Percentiles rank a stretch among this genome's conserved stretches.
phyloP scores from a whole-genome alignment of 2,329 filamentous ascomycete species.

The Phoma sp. region DNA sequence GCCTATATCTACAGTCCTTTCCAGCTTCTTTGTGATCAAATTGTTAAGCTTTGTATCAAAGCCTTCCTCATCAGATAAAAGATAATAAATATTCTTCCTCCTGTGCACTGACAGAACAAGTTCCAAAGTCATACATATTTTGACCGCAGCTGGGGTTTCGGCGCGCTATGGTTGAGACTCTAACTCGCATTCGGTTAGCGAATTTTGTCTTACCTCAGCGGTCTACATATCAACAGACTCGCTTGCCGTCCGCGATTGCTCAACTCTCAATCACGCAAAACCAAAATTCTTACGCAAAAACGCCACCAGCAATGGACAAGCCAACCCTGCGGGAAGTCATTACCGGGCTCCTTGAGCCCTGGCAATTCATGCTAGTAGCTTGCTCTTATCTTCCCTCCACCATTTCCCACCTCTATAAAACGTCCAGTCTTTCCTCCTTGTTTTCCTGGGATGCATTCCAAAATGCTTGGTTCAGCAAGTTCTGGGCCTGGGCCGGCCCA shows the following conservation, averaged over 20 bases:
- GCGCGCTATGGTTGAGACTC: too few relatives aligned
- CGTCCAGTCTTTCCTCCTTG: conserved; percentile 2
- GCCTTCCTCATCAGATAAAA: too few relatives aligned
- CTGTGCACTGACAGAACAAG: too few relatives aligned
- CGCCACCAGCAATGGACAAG: neutral
- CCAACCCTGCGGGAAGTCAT: neutral
- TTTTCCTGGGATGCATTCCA: conserved; percentile 20
- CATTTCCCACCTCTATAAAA: conserved; percentile 8
- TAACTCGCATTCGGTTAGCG: neutral
- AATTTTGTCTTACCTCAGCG: neutral
- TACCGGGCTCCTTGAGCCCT: conserved; percentile 15
- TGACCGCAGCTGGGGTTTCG: too few relatives aligned
- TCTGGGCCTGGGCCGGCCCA: conserved; percentile 22
- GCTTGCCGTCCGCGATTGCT: neutral
- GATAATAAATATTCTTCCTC: too few relatives aligned
- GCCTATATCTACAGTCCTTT: too few relatives aligned
- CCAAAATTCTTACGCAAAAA: neutral
- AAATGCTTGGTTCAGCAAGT: conserved; percentile 23
- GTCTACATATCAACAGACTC: neutral
- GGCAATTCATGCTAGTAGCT: conserved; percentile 22
- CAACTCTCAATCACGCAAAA: neutral
- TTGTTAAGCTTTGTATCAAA: too few relatives aligned
- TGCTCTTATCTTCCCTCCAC: conserved; percentile 18
- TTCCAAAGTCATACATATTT: too few relatives aligned
- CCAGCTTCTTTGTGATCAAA: too few relatives aligned